Base-by-base conservation (phyloP, 805 yeast genomes). In the Sugiyamaella boreocaroliniensis region DNA sequence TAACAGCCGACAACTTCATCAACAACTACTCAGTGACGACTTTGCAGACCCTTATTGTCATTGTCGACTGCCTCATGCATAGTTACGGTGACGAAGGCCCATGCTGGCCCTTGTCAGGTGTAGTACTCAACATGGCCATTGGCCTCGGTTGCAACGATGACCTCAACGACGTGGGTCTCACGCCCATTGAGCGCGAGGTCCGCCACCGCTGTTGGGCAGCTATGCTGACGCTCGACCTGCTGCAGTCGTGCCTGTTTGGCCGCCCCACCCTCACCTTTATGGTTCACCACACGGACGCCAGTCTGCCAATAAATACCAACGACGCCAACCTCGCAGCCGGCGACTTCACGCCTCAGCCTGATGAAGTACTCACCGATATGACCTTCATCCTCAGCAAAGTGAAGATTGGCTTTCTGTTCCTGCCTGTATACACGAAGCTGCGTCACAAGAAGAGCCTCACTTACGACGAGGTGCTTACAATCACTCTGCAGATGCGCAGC, bases 191-290 rank as follows among this genome's bases (percentile, higher is more conserved):
- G 42, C 45, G 47, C 10, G 53, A 45, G 37, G 53, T 42, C 19
- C 47, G 48, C 15, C 50, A 34, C 12, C 16, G 56, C 12, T 47
- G 53, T n/a, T 53, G 51, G 53, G 53, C 54, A 18, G 51, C 50
- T 7, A 40, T 53, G 12, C 43, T 53, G 37, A 47, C 51, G 29
- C 19, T 53, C 43, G 56, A 53, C 19, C 51, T 43, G 20, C 47
- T 53, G n/a, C 53, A 45, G n/a, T n/a, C 47, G 3, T 52, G 55
- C 37, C 29, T 48, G 37, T 52, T 52, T 52, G 55, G 55, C 48
- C 48, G 55, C 11, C 55, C 55, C 19, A 22, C 44, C 34, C 15
- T 51, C n/a, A 32, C 48, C 29, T 20, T 43, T n/a, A 26, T 34
- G 48, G 18, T 20, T 7, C 16, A 18, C 19, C 16, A 29, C 18